These are phyloP conservation scores for Petrea volubilis DNA, from an alignment of 257 asterid species.

Conservation along the genomic window DNA sequence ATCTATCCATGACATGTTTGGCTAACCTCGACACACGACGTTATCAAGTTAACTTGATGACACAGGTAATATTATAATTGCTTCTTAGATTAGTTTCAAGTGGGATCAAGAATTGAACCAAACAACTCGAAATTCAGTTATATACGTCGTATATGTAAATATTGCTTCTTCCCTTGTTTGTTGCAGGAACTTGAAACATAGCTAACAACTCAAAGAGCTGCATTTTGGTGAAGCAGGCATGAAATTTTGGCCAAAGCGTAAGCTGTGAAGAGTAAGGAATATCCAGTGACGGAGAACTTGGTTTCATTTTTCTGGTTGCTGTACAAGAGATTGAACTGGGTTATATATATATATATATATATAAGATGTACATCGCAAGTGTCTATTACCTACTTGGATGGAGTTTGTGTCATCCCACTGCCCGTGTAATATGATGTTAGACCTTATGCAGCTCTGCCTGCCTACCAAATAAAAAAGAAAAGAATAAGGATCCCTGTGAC, in stretches of 20 bases:
- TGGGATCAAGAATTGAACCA: neutral
- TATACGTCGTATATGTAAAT: too few relatives aligned
- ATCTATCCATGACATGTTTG: constrained; percentile 39
- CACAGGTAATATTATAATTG: constrained; percentile 19
- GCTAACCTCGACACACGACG: neutral
- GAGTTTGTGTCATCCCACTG: neutral
- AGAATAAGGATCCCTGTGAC: too few relatives aligned
- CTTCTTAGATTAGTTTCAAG: neutral
- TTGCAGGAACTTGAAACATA: neutral
- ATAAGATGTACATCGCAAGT: neutral
- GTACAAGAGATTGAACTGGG: neutral
- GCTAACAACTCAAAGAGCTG: neutral
- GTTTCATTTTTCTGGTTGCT: neutral
- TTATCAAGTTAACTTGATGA: neutral
- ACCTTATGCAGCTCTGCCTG: too few relatives aligned
- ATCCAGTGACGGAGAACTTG: neutral
- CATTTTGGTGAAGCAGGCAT: neutral
- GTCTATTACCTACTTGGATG: neutral
- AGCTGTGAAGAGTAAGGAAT: neutral
- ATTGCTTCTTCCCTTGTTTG: neutral
- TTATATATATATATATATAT: too few relatives aligned
- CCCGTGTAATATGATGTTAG: neutral
- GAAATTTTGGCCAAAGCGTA: neutral
- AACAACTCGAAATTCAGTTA: neutral
- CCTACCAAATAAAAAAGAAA: neutral